Conservation (phyloP, 73 alveolate species). For the Tetrahymena borealis region DNA sequence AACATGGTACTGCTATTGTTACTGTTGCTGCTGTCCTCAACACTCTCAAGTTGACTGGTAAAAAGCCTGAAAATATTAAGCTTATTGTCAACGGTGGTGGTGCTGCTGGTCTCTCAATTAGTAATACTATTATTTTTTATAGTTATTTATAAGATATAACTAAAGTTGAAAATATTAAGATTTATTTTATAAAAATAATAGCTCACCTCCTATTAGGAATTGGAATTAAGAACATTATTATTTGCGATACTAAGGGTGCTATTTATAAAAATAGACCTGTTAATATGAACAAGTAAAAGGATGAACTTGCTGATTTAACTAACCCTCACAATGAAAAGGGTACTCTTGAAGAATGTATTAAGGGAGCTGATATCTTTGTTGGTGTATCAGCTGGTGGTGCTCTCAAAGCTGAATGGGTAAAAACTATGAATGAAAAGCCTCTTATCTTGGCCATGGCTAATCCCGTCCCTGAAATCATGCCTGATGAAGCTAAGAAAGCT, state of each 20-base stretch:
- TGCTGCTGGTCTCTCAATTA: slow-evolving; percentile 88
- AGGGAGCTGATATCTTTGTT: slow-evolving; percentile 73
- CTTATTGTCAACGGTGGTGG: slow-evolving; percentile 87
- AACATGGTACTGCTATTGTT: slow-evolving; percentile 86
- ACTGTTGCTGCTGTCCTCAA: slow-evolving; percentile 71
- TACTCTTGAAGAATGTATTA: slow-evolving; percentile 57
- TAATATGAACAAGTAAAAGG: slow-evolving; percentile 76
- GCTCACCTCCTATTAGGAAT: slow-evolving; percentile 51
- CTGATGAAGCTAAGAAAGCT: slow-evolving; percentile 71
- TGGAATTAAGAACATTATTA: slow-evolving; percentile 61
- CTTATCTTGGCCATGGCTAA: slow-evolving; percentile 79
- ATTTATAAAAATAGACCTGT: slow-evolving; percentile 75
- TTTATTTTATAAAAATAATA: not conserved
- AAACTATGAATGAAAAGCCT: slow-evolving; percentile 64
- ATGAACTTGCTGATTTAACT: slow-evolving; percentile 60
- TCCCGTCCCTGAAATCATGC: slow-evolving; percentile 84
- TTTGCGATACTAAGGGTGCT: slow-evolving; percentile 79
- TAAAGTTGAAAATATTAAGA: no score
- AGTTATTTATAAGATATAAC: no score
- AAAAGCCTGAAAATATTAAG: slow-evolving; percentile 53
- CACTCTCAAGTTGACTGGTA: slow-evolving; percentile 49
- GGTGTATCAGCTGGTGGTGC: slow-evolving; percentile 75
- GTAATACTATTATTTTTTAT: not conserved
- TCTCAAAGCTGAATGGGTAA: slow-evolving; percentile 53
- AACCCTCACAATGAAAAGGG: slow-evolving; percentile 38